phyloP scores from a whole-genome alignment of 352 stramenopile species.

The Phytophthora brassicae region DNA sequence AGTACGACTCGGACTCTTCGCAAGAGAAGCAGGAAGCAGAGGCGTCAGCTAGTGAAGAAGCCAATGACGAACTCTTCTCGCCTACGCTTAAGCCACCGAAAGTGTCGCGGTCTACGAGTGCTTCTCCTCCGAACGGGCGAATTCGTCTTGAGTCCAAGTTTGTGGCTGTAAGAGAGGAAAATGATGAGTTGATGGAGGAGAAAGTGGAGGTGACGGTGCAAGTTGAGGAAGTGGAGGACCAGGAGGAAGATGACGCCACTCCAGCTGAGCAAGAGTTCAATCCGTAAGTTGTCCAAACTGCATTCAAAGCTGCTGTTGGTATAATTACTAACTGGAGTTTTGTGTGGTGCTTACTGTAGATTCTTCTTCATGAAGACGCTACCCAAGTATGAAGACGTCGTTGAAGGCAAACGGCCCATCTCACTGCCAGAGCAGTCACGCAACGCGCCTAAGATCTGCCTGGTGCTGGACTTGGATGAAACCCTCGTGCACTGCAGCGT shows the following conservation, averaged over 20 bases:
- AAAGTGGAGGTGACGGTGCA: slow-evolving; percentile 7
- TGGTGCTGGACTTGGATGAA: slow-evolving; percentile 98
- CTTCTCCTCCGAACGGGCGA: slow-evolving; percentile 36
- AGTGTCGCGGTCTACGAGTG: slow-evolving; percentile 37
- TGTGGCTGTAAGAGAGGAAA: slow-evolving; percentile 14
- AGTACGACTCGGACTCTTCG: slow-evolving; percentile 22
- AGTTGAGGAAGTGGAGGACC: slow-evolving; percentile 4
- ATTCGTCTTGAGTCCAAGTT: slow-evolving; percentile 38
- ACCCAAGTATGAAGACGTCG: slow-evolving; percentile 77
- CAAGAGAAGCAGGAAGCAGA: slow-evolving; percentile 13
- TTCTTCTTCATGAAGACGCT: slow-evolving; percentile 89
- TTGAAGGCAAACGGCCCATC: slow-evolving; percentile 46
- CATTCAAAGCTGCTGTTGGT: background rate
- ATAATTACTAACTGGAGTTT: slow-evolving; percentile 3
- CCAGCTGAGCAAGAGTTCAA: slow-evolving; percentile 73
- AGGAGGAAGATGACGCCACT: slow-evolving; percentile 39
- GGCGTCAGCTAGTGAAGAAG: slow-evolving; percentile 21
- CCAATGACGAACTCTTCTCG: slow-evolving; percentile 72
- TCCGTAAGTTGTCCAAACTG: slow-evolving; percentile 43
- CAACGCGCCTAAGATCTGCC: slow-evolving; percentile 67
- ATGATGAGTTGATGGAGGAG: slow-evolving; percentile 36
- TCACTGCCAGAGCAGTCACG: slow-evolving; percentile 59
- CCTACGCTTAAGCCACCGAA: slow-evolving; percentile 62
- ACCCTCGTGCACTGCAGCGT: slow-evolving; percentile 99
- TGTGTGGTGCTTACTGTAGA: slow-evolving; percentile 28